Evolutionary conservation across 805 yeast genomes (phyloP), one percentile per base, ranked within the genome.

Genomic region (Saccharomycopsis guyanensis): DNA sequence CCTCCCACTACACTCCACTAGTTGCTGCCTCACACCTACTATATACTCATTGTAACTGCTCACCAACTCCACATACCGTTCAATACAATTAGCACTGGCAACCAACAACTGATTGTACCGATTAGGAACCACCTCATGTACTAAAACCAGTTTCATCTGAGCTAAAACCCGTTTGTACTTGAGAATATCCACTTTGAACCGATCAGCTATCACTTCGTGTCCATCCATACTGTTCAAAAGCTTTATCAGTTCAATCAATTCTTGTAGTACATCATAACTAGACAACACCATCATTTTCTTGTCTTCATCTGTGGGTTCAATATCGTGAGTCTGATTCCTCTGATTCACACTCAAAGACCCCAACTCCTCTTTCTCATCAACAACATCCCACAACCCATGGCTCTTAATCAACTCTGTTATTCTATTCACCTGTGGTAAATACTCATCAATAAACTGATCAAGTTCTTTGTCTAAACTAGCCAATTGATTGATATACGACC

Each of bases 201-300:
- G 18, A 15, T 35, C 32, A 12, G 36, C 15, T 29, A 46, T 20
- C 6, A 46, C 27, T 16, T 46, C 20, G 16, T 36, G 37, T 3
- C 35, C 25, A 32, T 41, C 31, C 13, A 46, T 18, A 18, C 6
- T 22, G 7, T 5, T 16, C 18, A 46, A 33, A n/a, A 19, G 32
- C 18, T 31, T 23, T 3, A 46, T 10, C 5, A 13, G 31, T 19
- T 27, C 29, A 2, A 42, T 38, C 10, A 42, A 7, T 4, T 37
- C 20, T 8, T 20, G 16, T 8, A 46, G n/a, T 2, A 37, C 32
- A 3, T 42, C 34, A 12, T 35, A 13, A 13, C 38, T 46, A 4
- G 50, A 33, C 19, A 46, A 25, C 5, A 46, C 16, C 23, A 42
- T 5, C 1, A 18, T n/a, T 27, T 42, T 46, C 42, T 38, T 31